phyloP scores from a whole-genome alignment of 2,329 filamentous ascomycete species.

The Penicillium oxalicum region DNA sequence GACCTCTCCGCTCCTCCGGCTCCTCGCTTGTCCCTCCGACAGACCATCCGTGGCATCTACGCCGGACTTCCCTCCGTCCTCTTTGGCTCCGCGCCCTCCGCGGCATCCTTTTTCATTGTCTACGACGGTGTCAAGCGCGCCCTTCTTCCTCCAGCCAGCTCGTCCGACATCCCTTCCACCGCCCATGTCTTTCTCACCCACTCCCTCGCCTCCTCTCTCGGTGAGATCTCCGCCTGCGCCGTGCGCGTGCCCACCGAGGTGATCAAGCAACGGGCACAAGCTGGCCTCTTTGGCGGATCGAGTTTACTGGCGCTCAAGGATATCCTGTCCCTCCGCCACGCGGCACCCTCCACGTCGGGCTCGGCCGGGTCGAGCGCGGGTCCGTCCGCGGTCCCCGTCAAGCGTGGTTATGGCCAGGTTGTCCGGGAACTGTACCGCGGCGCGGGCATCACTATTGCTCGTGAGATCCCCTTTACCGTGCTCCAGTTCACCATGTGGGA shows the following conservation, averaged over 20 bases:
- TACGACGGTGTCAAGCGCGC: constrained; percentile 70
- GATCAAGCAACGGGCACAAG: constrained; percentile 93
- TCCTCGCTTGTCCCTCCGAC: constrained; percentile 65
- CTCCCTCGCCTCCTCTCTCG: constrained; percentile 78
- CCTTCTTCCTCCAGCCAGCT: constrained; percentile 35
- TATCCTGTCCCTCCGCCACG: constrained; percentile 55
- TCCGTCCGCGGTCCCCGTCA: constrained; percentile 28
- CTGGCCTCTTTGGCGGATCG: constrained; percentile 68
- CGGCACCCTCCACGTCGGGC: constrained; percentile 8
- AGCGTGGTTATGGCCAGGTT: constrained; percentile 50
- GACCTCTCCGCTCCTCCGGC: constrained; percentile 52
- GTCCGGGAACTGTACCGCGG: constrained; percentile 84
- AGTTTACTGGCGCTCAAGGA: constrained; percentile 61
- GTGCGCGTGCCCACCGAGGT: constrained; percentile 94
- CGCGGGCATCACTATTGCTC: constrained; percentile 85
- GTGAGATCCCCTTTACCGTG: constrained; percentile 94
- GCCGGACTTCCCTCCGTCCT: constrained; percentile 83
- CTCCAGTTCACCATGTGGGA: constrained; percentile 99
- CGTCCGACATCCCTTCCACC: constrained; percentile 26
- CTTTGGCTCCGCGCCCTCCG: constrained; percentile 85
- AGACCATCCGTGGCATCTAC: constrained; percentile 89
- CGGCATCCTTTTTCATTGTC: constrained; percentile 94
- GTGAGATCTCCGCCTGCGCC: constrained; percentile 87
- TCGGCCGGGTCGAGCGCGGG: neutral
- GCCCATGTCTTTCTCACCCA: constrained; percentile 50